Base-by-base conservation (phyloP, 2,329 filamentous ascomycete genomes). In the Trichoderma oligosporum region DNA sequence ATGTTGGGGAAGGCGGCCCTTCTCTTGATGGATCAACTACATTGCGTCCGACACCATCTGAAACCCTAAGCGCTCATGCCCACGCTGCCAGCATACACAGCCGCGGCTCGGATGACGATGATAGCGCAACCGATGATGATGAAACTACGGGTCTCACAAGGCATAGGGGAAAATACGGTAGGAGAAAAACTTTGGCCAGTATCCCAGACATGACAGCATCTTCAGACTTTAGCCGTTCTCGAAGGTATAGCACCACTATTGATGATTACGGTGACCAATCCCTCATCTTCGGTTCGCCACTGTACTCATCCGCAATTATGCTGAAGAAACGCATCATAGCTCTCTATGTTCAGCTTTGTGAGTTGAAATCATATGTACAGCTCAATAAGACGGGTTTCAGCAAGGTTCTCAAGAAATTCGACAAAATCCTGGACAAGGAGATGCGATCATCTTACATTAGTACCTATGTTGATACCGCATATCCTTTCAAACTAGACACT, bases 331-430 rank as follows among this genome's bases (percentile, higher is more conserved):
- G 92, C 55, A 87, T 91, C 56, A 85, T 96, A 63, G 85, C 85
- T 68, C 78, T 92, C 60, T 99, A 97, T 69, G 94, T 99, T 44
- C 88, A 90, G 63, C 78, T 97, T 16, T 97, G 93, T 74, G 94
- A 97, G 72, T 83, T 99, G 66, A 95, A 96, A 70, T 97, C 93
- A 2, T 99, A 92, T 68, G 86, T 92, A 56, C 93, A 97, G 75
- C 83, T 99, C 61, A 99, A 99, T 79, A 88, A 89, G 74, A 99
- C 94, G 0, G 94, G 94, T 11, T 99, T 99, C 74, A 84, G 87
- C 67, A 99, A 99, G 74, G 92, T 96, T 0, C 76, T 97, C 64
- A 99, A 99, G 76, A 99, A 99, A 73, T 99, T 94, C 68, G 94
- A 99, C 79, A 99, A 99, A 78, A 97, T 89, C 57, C 76, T 96